phyloP scores from a whole-genome alignment of 148 eudicot genomes.

The Vaccinium darrowii region DNA sequence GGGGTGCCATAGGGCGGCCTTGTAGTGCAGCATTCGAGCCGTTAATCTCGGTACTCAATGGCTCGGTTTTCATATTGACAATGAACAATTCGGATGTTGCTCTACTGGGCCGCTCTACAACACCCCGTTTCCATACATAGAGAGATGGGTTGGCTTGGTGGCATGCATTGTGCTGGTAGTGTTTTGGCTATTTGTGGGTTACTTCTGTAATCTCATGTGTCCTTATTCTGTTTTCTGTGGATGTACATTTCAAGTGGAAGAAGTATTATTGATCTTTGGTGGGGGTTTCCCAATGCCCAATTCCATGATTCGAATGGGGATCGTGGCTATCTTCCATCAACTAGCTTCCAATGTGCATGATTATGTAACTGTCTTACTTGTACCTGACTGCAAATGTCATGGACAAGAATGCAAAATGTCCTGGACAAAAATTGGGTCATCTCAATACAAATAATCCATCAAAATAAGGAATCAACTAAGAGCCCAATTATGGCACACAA shows the following conservation, averaged over 20 bases:
- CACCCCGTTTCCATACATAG: neutral
- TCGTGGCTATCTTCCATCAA: constrained; percentile 6
- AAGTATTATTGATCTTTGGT: no score
- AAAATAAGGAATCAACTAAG: neutral
- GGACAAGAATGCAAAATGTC: neutral
- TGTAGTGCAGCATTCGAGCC: no score
- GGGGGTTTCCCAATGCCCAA: neutral
- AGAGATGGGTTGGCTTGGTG: neutral
- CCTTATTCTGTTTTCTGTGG: neutral
- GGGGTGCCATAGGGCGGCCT: no score
- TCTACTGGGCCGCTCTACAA: no score
- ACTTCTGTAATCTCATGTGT: neutral
- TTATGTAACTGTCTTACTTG: neutral
- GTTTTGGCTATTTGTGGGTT: neutral
- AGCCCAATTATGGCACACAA: no score
- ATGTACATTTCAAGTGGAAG: neutral
- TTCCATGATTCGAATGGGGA: neutral
- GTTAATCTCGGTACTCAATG: no score
- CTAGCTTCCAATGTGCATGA: constrained; percentile 1
- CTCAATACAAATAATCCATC: neutral
- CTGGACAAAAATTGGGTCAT: neutral
- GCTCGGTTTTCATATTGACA: no score
- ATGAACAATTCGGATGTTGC: no score
- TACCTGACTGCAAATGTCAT: neutral
- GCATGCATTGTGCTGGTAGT: neutral